A percentile compares a stretch with the other conserved stretches of the same genome.
phyloP scores from a whole-genome alignment of 345 rosid genomes.

The Gossypium raimondii region DNA sequence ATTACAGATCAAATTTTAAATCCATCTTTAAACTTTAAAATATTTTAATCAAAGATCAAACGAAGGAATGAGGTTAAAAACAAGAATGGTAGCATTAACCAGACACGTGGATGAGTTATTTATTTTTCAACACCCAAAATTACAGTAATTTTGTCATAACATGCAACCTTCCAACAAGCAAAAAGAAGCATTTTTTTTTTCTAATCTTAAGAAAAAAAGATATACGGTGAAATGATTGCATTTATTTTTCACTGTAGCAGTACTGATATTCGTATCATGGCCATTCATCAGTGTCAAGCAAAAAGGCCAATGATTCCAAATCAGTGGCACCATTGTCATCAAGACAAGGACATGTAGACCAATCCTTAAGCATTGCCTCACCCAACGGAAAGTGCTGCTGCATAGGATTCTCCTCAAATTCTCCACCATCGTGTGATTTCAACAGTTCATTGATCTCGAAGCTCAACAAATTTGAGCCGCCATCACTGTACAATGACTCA shows the following conservation, averaged over 20 bases:
- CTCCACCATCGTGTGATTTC: not conserved
- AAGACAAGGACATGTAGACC: constrained; percentile 18
- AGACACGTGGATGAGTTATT: not conserved
- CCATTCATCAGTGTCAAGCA: constrained; percentile 40
- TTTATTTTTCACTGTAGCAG: not conserved
- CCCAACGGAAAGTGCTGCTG: not conserved
- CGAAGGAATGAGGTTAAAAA: not conserved
- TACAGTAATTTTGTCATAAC: not conserved
- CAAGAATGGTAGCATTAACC: not conserved
- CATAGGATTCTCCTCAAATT: not conserved
- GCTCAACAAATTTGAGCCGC: not conserved
- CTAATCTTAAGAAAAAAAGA: no score
- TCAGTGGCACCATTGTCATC: constrained; percentile 26
- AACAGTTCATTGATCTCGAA: constrained; percentile 1
- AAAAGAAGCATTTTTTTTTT: not conserved
- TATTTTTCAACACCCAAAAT: not conserved
- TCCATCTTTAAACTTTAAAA: no score
- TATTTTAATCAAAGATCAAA: not conserved
- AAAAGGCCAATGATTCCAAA: constrained; percentile 32
- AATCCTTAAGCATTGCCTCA: constrained; percentile 14
- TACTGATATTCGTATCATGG: constrained; percentile 5
- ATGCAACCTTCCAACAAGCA: not conserved
- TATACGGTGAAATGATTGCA: not conserved
- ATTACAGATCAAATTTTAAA: no score
- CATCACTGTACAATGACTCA: not conserved